phyloP scores from a whole-genome alignment of 768 basidiomycete genomes.

The Exsudoporus frostii region DNA sequence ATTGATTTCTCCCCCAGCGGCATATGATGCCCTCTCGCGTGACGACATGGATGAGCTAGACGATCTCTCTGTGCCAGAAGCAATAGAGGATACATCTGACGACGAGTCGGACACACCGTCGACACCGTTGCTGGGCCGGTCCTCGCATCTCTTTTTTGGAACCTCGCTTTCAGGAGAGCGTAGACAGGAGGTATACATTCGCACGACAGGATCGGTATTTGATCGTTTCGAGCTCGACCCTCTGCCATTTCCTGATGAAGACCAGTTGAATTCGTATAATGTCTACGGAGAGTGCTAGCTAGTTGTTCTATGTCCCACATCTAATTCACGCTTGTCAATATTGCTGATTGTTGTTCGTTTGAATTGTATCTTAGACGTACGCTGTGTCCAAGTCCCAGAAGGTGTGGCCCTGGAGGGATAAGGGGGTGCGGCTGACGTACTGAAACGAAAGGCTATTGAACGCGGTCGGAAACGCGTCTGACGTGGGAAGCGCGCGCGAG shows the following conservation, averaged over 20 bases:
- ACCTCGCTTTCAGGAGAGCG: slow-evolving; percentile 49
- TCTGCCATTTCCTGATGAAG: slow-evolving; percentile 62
- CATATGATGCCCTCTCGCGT: slow-evolving; percentile 60
- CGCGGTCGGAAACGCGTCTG: slow-evolving; percentile 51
- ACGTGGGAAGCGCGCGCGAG: slow-evolving; percentile 47
- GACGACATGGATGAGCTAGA: slow-evolving; percentile 61
- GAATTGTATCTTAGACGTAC: slow-evolving; percentile 23
- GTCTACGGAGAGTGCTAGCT: slow-evolving; percentile 71
- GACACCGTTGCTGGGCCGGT: slow-evolving; percentile 59
- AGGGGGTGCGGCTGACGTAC: slow-evolving; percentile 32
- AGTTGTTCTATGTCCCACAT: slow-evolving; percentile 36
- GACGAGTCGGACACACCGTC: slow-evolving; percentile 75
- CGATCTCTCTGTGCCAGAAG: slow-evolving; percentile 70
- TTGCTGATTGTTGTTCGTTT: slow-evolving; percentile 25
- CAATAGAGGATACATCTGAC: slow-evolving; percentile 82
- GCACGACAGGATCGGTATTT: slow-evolving; percentile 55
- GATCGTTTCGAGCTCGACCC: slow-evolving; percentile 68
- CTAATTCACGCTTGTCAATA: slow-evolving; percentile 24
- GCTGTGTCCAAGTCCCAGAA: slow-evolving; percentile 18
- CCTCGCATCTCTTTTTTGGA: slow-evolving; percentile 53
- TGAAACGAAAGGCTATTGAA: slow-evolving; percentile 69
- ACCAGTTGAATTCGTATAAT: slow-evolving; percentile 46
- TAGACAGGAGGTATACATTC: slow-evolving; percentile 58
- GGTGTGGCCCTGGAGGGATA: slow-evolving; percentile 15
- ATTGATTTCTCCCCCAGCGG: slow-evolving; percentile 36